Percentiles rank a stretch among this genome's conserved stretches.
These are phyloP conservation scores for Hanseniaspora nectarophila DNA, from an alignment of 805 yeast species.

Conservation along the genomic window DNA sequence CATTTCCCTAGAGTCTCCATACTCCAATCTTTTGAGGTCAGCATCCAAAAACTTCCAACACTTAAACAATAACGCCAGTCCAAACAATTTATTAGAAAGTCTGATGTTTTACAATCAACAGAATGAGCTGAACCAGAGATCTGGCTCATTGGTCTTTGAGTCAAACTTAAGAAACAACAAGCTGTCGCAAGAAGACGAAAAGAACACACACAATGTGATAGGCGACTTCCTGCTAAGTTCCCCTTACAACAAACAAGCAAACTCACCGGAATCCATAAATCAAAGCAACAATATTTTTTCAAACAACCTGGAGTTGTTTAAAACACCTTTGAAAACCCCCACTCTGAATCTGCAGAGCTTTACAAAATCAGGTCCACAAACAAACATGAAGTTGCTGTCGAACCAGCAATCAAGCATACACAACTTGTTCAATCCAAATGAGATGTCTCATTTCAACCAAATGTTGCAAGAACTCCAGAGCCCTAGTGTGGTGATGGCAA, in stretches of 20 bases:
- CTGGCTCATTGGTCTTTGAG: neutral
- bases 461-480: slow-evolving; percentile 6
- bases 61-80: neutral
- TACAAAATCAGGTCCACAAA: neutral
- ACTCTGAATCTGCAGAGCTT: neutral
- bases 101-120: neutral
- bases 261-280: neutral
- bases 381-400: neutral
- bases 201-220: neutral
- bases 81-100: neutral
- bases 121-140: neutral
- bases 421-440: neutral
- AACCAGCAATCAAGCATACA: slow-evolving; percentile 9
- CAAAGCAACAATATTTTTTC: neutral
- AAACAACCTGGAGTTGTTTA: slow-evolving; percentile 5
- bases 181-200: neutral
- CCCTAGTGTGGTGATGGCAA: neutral
- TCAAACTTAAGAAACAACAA: slow-evolving; percentile 4
- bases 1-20: slow-evolving; percentile 2
- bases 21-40: slow-evolving; percentile 1
- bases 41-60: slow-evolving; percentile 8
- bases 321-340: slow-evolving; percentile 10
- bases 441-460: neutral
- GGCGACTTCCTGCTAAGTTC: slow-evolving; percentile 9
- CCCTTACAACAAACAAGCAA: slow-evolving; percentile 1